These are phyloP conservation scores for Neurospora sp. DNA, from an alignment of 495 filamentous ascomycete genomes.

Conservation along the genomic window DNA sequence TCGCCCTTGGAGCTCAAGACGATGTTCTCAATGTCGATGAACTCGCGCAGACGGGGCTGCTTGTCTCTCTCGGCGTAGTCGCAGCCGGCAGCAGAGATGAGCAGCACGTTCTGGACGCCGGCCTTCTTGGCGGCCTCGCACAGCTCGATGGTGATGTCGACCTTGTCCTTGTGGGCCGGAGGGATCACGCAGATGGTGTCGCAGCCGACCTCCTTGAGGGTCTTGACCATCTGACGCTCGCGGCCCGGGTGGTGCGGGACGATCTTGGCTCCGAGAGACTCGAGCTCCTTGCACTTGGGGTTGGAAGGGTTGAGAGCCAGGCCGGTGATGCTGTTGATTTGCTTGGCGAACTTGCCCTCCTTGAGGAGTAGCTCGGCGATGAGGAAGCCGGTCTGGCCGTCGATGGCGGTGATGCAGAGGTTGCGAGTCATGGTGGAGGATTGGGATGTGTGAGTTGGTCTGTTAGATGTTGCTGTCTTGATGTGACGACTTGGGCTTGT, in stretches of 20 bases:
- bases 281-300: conserved; percentile 43
- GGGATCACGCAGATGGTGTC: conserved; percentile 47
- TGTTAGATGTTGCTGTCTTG: not conserved
- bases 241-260: conserved; percentile 35
- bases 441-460: too few relatives aligned
- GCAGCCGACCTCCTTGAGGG: conserved; percentile 31
- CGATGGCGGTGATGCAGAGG: conserved; percentile 41
- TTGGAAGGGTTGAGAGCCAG: conserved; percentile 36
- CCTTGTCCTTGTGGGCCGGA: conserved; percentile 37
- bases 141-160: conserved; percentile 39
- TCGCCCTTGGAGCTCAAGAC: conserved; percentile 40
- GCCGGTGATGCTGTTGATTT: conserved; percentile 30
- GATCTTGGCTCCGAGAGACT: conserved; percentile 41
- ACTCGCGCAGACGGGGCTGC: conserved; percentile 44
- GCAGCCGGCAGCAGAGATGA: conserved; percentile 43
- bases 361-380: conserved; percentile 45
- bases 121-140: conserved; percentile 39
- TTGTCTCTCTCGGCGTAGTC: conserved; percentile 41
- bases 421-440: conserved; percentile 33
- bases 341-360: conserved; percentile 29
- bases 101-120: conserved; percentile 37
- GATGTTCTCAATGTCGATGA: conserved; percentile 41
- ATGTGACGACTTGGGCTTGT: not conserved
- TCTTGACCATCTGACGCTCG: conserved; percentile 25
- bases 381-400: conserved; percentile 45